Base-by-base conservation (phyloP, 495 filamentous ascomycete species). In the Saxophila tyrrhenica region DNA sequence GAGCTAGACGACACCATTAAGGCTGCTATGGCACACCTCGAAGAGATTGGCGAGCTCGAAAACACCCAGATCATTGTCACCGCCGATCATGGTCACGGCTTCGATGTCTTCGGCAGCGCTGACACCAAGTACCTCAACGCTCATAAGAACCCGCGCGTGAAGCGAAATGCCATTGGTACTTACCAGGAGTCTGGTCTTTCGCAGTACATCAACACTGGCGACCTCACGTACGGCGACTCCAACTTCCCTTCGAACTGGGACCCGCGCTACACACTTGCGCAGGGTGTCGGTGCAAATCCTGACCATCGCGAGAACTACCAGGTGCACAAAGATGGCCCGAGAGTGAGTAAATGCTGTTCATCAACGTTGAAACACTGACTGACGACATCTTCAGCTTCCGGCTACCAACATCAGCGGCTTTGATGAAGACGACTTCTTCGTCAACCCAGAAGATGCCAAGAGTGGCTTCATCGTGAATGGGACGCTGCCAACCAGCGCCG, bases 31-130 rank as follows among this genome's bases (percentile, higher is more conserved):
- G 74, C 68, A 17, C 77, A 80, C 55, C 78, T 88, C 45, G 73
- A 76, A 54, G 58, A 64, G 3, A 63, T 82, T 0, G 73, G 74
- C 42, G 67, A 74, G 21, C 68, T 84, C 2, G 78, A 87, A 15
- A 76, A 83, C 32, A 88, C 84, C 0, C 69, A 86, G 1, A 73
- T 88, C 54, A 57, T 88, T 39, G 82, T 88, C 25, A 85, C 83
- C 10, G 83, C 84, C 3, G 84, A 88, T 65, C 84, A 88, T 69
- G 84, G 84, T 35, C 84, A 87, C 70, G 84, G 84, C 50, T 87
- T 87, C 59, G 82, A 83, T 57, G 78, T 80, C 50, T 77, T 73
- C 50, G 76, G 76, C 51, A 70, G 68, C 25, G 75, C 75, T 15
- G 77, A 79, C 54, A 78, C 76, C 2, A 55, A 73, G 62, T 87